Evolutionary conservation across 306 rosid species (phyloP).

Genomic region (Pueraria montana): DNA sequence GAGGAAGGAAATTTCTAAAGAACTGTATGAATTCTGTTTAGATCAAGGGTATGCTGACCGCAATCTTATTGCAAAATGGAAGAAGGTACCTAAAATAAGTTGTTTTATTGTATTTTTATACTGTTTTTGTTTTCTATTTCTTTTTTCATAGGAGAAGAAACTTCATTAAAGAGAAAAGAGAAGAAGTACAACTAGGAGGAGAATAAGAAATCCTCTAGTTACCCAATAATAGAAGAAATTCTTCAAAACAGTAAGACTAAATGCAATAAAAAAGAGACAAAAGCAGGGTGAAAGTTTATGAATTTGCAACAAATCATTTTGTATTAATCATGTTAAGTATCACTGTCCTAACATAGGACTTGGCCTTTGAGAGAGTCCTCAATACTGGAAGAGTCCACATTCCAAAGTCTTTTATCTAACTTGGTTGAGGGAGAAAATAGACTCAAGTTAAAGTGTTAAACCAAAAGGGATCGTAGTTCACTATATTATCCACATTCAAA

Average conservation of each 20-base stretch:
- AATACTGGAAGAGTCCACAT: not conserved
- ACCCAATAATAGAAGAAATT: not conserved
- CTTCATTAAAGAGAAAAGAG: conserved; percentile 14
- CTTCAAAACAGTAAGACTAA: not conserved
- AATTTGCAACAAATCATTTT: not conserved
- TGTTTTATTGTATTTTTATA: conserved; percentile 4
- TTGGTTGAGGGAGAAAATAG: not conserved
- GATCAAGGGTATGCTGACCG: conserved; percentile 84
- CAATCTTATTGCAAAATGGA: conserved; percentile 82
- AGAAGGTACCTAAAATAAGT: conserved; percentile 58
- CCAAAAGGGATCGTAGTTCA: not conserved
- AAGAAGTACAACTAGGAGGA: not conserved
- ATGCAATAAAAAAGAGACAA: not conserved
- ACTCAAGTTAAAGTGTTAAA: not conserved
- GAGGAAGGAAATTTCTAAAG: conserved; percentile 82
- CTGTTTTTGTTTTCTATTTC: not conserved
- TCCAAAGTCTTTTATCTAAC: not conserved
- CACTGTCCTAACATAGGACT: not conserved
- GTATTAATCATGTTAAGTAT: not conserved
- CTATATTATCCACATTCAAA: not conserved
- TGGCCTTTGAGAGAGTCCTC: not conserved
- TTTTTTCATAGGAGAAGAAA: not conserved
- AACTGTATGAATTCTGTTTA: conserved; percentile 74
- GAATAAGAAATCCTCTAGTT: conserved; percentile 8
- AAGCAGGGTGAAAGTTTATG: not conserved